Evolutionary conservation across 1,139 yeast species (phyloP).

Genomic region (Taphrina pruni): DNA sequence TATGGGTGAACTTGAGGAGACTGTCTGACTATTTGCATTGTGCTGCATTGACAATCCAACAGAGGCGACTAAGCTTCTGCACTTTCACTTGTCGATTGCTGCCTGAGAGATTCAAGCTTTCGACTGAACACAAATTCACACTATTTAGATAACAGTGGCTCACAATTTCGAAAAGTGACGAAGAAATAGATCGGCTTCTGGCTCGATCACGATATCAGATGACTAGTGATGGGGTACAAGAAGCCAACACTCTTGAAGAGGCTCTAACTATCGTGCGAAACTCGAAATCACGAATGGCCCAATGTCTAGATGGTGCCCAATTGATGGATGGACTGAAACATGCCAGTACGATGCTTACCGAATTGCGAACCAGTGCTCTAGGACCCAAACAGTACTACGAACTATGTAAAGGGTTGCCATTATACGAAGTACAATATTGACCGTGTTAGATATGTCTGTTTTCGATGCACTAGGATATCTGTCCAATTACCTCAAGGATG

Average conservation of each 20-base stretch:
- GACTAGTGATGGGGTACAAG: slow-evolving; percentile 26
- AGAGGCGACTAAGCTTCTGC: too few species aligned
- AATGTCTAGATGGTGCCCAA: slow-evolving; percentile 71
- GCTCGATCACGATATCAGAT: slow-evolving; percentile 26
- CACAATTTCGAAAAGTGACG: slow-evolving; percentile 19
- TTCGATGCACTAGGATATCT: slow-evolving; percentile 81
- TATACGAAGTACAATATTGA: neutral
- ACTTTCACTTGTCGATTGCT: neutral
- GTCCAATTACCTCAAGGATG: slow-evolving; percentile 67
- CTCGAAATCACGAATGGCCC: slow-evolving; percentile 78
- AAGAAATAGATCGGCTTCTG: slow-evolving; percentile 23
- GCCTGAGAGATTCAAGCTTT: too few species aligned
- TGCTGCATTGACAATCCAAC: too few species aligned
- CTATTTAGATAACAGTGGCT: neutral
- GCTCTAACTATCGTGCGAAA: slow-evolving; percentile 66
- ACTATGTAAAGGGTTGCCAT: slow-evolving; percentile 62
- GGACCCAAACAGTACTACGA: slow-evolving; percentile 95
- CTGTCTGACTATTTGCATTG: too few species aligned
- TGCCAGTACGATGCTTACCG: slow-evolving; percentile 81
- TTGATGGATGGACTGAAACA: slow-evolving; percentile 88
- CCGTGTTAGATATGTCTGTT: slow-evolving; percentile 55
- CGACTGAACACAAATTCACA: too few species aligned
- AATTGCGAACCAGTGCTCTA: slow-evolving; percentile 73
- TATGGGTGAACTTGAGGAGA: too few species aligned
- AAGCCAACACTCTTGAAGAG: slow-evolving; percentile 55